Percentiles rank a stretch among this genome's conserved stretches.
Conservation (phyloP, 257 asterid genomes). For the Coffea eugenioides region DNA sequence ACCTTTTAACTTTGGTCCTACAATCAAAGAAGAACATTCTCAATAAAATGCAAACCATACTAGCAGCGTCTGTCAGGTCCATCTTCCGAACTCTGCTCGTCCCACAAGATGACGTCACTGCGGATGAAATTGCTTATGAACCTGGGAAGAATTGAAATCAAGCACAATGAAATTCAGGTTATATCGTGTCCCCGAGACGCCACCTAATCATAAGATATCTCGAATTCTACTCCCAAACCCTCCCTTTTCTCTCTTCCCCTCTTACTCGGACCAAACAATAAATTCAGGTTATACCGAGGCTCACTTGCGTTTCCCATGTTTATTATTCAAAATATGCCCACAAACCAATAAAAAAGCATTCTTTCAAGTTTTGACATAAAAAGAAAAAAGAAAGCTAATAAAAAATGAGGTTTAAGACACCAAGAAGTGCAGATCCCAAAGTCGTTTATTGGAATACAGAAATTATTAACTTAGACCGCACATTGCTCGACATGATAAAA, state of each 20-base stretch:
- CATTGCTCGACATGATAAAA: neutral
- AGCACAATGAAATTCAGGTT: neutral
- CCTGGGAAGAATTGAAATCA: conserved; percentile 9
- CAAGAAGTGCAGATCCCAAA: neutral
- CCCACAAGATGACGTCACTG: neutral
- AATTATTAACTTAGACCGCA: neutral
- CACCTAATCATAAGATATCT: too few species aligned
- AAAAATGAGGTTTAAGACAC: neutral
- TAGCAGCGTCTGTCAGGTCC: neutral
- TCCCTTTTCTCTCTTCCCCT: too few species aligned
- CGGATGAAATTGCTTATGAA: conserved; percentile 8
- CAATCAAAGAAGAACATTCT: neutral
- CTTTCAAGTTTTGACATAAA: neutral
- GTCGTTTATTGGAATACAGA: neutral
- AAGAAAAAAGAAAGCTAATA: too few species aligned
- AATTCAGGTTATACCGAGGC: too few species aligned
- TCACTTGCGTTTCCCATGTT: too few species aligned
- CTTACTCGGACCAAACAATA: too few species aligned
- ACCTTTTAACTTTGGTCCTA: neutral
- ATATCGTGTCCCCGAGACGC: too few species aligned
- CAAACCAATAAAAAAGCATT: neutral
- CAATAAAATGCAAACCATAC: neutral
- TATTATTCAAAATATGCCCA: neutral
- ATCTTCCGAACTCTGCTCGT: conserved; percentile 1
- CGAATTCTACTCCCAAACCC: too few species aligned